Percentiles rank a stretch among this genome's conserved stretches.
phyloP scores from a whole-genome alignment of 495 filamentous ascomycete genomes.

The Penicillium herquei region DNA sequence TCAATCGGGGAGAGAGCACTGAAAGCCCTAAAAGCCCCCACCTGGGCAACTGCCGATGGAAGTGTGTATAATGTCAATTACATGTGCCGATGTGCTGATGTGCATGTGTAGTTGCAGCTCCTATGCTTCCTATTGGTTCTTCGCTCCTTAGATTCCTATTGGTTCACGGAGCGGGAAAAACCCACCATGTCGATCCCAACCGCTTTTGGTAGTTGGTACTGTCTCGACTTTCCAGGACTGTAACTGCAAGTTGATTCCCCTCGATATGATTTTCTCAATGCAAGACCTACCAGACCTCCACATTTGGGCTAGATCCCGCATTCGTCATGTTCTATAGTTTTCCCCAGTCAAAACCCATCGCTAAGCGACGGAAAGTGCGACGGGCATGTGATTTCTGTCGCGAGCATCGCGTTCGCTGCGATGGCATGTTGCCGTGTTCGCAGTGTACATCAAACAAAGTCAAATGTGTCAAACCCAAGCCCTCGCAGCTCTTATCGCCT shows the following conservation, averaged over 20 bases:
- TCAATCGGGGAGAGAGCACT: too few species aligned
- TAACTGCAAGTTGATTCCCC: neutral
- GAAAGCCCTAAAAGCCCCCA: too few species aligned
- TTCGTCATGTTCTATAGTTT: slow-evolving; percentile 1
- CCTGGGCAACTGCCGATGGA: too few species aligned
- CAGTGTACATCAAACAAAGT: slow-evolving; percentile 26
- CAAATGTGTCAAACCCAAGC: neutral
- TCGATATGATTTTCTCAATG: neutral
- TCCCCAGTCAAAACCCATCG: neutral
- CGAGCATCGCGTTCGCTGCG: slow-evolving; percentile 30
- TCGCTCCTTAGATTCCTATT: neutral
- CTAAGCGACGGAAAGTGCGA: neutral
- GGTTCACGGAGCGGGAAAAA: neutral
- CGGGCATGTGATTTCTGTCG: slow-evolving; percentile 31
- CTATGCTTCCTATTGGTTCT: neutral
- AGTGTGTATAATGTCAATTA: too few species aligned
- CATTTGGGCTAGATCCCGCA: neutral
- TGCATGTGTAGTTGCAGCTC: too few species aligned
- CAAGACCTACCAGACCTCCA: neutral
- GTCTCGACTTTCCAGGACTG: neutral
- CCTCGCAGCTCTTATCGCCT: slow-evolving; percentile 11
- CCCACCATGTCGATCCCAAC: neutral
- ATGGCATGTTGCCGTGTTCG: slow-evolving; percentile 24
- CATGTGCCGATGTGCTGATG: too few species aligned
- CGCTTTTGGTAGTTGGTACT: neutral